phyloP scores from a whole-genome alignment of 2,329 filamentous ascomycete species.

The Colletotrichum sidae region DNA sequence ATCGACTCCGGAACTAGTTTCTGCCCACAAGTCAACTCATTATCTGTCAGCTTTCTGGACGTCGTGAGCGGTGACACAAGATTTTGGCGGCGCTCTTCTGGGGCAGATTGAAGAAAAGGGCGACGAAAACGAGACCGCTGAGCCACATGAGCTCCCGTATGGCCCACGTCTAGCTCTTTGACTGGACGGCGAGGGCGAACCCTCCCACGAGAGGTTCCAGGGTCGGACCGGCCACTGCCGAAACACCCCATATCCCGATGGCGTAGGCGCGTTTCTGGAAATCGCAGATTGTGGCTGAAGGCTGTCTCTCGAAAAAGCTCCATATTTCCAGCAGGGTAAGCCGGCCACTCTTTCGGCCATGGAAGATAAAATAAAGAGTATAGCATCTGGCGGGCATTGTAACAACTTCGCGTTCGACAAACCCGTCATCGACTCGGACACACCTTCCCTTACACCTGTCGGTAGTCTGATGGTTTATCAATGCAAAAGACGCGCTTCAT shows the following conservation, averaged over 20 bases:
- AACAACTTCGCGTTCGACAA: too few species aligned
- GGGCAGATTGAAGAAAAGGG: constrained; percentile 42
- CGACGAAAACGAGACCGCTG: constrained; percentile 33
- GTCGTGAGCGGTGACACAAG: constrained; percentile 37
- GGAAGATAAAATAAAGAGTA: too few species aligned
- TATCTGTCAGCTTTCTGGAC: constrained; percentile 38
- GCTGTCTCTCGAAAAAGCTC: constrained; percentile 22
- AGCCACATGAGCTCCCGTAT: constrained; percentile 42
- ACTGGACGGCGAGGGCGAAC: constrained; percentile 27
- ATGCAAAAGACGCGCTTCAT: too few species aligned
- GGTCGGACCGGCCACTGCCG: constrained; percentile 26
- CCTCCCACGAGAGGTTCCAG: constrained; percentile 27
- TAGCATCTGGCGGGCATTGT: too few species aligned
- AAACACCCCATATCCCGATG: constrained; percentile 19
- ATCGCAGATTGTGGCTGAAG: constrained; percentile 7
- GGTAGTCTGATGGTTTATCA: too few species aligned
- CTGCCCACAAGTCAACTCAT: constrained; percentile 11
- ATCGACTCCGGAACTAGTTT: constrained; percentile 34
- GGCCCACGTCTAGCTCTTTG: constrained; percentile 41
- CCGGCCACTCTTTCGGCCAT: too few species aligned
- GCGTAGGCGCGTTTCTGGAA: constrained; percentile 31
- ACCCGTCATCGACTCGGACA: too few species aligned
- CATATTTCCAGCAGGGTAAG: not conserved
- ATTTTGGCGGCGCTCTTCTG: constrained; percentile 42
- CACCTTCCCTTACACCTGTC: too few species aligned